These are phyloP conservation scores for Verticillium nonalfalfae DNA, from an alignment of 2,329 filamentous ascomycete species.

Conservation along the genomic window DNA sequence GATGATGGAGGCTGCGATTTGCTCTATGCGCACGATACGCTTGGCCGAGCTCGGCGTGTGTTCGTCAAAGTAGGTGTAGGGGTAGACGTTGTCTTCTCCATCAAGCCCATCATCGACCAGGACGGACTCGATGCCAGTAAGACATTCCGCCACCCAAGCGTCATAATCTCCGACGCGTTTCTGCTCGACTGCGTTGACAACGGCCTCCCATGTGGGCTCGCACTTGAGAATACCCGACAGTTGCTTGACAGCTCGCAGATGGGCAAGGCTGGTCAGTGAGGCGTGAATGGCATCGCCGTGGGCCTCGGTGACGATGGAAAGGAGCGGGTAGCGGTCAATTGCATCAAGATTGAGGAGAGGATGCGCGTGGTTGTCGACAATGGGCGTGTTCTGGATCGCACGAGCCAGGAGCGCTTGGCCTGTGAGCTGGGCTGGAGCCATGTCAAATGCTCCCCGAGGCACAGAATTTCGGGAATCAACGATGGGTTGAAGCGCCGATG, in stretches of 20 bases:
- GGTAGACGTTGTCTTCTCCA: constrained; percentile 45
- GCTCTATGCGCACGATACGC: constrained; percentile 73
- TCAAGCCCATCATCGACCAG: constrained; percentile 74
- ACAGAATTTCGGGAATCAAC: no score
- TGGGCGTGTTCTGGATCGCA: constrained; percentile 48
- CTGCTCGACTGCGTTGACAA: constrained; percentile 35
- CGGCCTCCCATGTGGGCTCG: constrained; percentile 53
- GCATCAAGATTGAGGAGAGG: constrained; percentile 53
- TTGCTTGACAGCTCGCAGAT: constrained; percentile 64
- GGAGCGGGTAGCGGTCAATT: constrained; percentile 38
- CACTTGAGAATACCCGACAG: constrained; percentile 60
- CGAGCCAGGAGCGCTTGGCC: constrained; percentile 18
- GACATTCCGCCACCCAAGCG: constrained; percentile 55
- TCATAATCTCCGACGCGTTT: constrained; percentile 39
- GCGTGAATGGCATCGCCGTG: constrained; percentile 60
- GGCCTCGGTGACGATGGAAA: constrained; percentile 67
- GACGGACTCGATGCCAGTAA: constrained; percentile 66
- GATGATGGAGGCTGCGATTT: constrained; percentile 58
- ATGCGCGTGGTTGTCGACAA: constrained; percentile 70
- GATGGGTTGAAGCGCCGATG: no score
- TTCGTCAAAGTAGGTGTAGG: constrained; percentile 58
- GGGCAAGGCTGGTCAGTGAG: constrained; percentile 56
- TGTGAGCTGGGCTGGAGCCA: constrained; percentile 8
- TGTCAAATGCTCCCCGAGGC: neutral
- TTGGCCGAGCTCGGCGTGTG: constrained; percentile 60